A percentile compares a stretch with the other conserved stretches of the same genome.
phyloP scores from a whole-genome alignment of 257 asterid genomes.

The Oldenlandia corymbosa region DNA sequence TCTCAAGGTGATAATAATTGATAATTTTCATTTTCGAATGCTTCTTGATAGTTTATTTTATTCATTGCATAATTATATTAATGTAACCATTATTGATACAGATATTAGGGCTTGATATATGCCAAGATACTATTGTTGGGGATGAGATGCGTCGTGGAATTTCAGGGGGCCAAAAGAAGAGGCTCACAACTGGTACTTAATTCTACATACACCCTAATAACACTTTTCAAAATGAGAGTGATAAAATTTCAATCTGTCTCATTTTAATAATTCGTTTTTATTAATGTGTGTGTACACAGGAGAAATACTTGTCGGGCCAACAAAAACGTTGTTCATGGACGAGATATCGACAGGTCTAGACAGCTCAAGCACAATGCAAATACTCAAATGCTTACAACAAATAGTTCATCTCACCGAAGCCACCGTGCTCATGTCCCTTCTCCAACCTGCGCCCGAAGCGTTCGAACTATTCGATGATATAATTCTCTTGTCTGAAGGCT shows the following conservation, averaged over 20 bases:
- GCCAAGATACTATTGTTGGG: slow-evolving; percentile 57
- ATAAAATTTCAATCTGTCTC: too few species aligned
- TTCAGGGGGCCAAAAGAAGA: slow-evolving; percentile 65
- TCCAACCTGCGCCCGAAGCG: slow-evolving; percentile 73
- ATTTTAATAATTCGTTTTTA: too few species aligned
- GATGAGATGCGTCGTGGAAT: slow-evolving; percentile 67
- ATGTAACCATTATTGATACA: too few species aligned
- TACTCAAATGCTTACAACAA: slow-evolving; percentile 60
- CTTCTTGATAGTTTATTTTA: too few species aligned
- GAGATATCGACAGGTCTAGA: slow-evolving; percentile 78
- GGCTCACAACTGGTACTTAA: slow-evolving; percentile 71
- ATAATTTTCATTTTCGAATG: too few species aligned
- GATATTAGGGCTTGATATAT: slow-evolving; percentile 56
- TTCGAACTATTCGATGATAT: slow-evolving; percentile 67
- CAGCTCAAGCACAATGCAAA: slow-evolving; percentile 70
- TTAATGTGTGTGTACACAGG: too few species aligned
- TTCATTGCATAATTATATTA: too few species aligned
- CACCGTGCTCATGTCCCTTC: slow-evolving; percentile 59
- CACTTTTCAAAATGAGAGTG: too few species aligned
- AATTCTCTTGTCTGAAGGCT: slow-evolving; percentile 59
- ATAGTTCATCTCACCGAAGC: slow-evolving; percentile 55
- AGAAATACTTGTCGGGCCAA: slow-evolving; percentile 74
- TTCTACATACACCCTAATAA: too few species aligned
- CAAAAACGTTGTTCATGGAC: slow-evolving; percentile 62
- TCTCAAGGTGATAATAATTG: slow-evolving; percentile 48